These are phyloP conservation scores for Xylariaceae sp. DNA, from an alignment of 2,329 filamentous ascomycete genomes.

Conservation along the genomic window DNA sequence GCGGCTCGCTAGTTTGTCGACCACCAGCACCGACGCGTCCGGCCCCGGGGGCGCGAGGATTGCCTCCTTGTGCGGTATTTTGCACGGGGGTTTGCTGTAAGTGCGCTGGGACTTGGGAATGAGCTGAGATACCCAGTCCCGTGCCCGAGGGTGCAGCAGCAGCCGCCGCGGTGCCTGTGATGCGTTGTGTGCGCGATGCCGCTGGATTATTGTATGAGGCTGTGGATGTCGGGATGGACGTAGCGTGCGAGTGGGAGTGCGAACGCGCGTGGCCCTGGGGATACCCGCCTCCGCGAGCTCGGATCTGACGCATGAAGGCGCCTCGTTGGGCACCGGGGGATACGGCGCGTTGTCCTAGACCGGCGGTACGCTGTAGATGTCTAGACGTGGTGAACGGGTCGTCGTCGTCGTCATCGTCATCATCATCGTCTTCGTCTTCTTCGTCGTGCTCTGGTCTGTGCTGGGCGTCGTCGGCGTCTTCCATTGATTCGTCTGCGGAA, in stretches of 20 bases:
- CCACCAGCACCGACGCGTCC: constrained; percentile 13
- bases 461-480: background rate
- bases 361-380: constrained; percentile 14
- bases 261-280: constrained; percentile 9
- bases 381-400: constrained; percentile 26
- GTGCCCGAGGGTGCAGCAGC: background rate
- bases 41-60: constrained; percentile 4
- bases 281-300: constrained; percentile 17
- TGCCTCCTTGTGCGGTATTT: constrained; percentile 1
- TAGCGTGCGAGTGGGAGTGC: constrained; percentile 9
- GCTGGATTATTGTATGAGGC: constrained; percentile 4
- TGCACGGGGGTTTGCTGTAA: constrained; percentile 19
- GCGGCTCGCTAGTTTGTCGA: constrained; percentile 16
- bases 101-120: constrained; percentile 9
- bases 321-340: constrained; percentile 22
- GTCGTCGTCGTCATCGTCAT: constrained; percentile 25
- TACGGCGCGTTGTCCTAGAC: constrained; percentile 11
- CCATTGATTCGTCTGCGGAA: background rate
- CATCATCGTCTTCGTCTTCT: constrained; percentile 13
- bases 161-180: constrained; percentile 15
- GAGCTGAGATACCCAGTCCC: background rate
- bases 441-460: constrained; percentile 11
- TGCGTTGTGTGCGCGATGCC: constrained; percentile 13
- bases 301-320: constrained; percentile 22
- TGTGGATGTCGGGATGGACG: constrained; percentile 5